Base-by-base conservation (phyloP, 192 early-diverging fungal species). In the Coemansia umbellata region DNA sequence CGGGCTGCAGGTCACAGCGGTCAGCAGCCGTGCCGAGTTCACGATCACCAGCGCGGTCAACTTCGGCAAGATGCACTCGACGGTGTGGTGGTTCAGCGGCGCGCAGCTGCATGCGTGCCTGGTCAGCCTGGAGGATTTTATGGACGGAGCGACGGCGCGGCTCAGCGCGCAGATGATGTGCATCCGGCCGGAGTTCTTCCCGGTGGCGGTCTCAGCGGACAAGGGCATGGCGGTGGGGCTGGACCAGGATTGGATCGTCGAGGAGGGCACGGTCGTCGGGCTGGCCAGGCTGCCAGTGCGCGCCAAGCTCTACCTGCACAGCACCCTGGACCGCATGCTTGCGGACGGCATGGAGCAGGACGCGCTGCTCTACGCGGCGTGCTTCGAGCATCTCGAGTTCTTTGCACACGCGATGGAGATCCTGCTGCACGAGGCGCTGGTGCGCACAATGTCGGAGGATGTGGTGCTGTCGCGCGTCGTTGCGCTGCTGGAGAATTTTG, bases 361-460 rank as follows among this genome's bases (percentile, higher is more conserved):
- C 33, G 78, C 78, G 30, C 65, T 72, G 18, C 39, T 70, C 50
- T 76, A 80, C 37, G 60, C 69, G 14, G 68, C 64, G 11, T 72
- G 69, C 32, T 99, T 87, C 53, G 80, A 85, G 57, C 74, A 85
- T 18, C 74, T 91, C 31, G 77, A 81, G 33, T 99, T 97, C 58
- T 97, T 97, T 66, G 73, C 84, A 9, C 97, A 99, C 69, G 85
- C 89, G 21, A 77, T 99, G 26, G 97, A 99, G 66, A 84, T 97
- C 17, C 68, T 99, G 26, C 63, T 97, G 19, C 95, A 97, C 64
- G 82, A 84, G 11, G 87, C 88, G 2, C 53, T 97, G 35, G 95
- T 95, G 53, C 83, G 87, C 40, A 94, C 95, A 60, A 82, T 84
- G 7, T 87, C 53, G 36, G 22, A 22, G 31, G 9, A 7, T n/a